phyloP scores from a whole-genome alignment of 2,329 filamentous ascomycete genomes.

The Leptographium wingfieldii region DNA sequence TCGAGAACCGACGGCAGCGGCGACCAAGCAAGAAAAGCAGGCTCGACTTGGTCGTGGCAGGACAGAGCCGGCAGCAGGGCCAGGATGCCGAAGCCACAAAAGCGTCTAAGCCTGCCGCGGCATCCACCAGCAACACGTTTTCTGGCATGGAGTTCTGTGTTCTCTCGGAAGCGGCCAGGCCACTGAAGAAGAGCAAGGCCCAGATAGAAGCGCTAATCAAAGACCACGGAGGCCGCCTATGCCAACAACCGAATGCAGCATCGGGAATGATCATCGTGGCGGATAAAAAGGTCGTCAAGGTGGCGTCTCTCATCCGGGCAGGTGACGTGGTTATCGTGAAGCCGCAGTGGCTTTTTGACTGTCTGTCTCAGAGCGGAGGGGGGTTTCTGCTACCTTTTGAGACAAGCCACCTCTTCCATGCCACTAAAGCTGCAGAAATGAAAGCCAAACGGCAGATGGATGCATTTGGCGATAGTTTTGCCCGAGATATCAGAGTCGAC shows the following conservation, averaged over 20 bases:
- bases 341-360: constrained; percentile 75
- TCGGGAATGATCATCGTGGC: constrained; percentile 59
- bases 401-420: constrained; percentile 58
- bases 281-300: constrained; percentile 70
- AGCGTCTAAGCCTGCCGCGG: constrained; percentile 20
- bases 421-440: constrained; percentile 40
- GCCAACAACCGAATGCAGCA: constrained; percentile 55
- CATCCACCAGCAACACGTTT: constrained; percentile 45
- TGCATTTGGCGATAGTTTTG: constrained; percentile 70
- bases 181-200: constrained; percentile 61
- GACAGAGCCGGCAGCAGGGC: constrained; percentile 37
- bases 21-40: constrained; percentile 49
- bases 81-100: constrained; percentile 10
- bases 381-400: constrained; percentile 52
- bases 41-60: constrained; percentile 57
- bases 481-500: constrained; percentile 39
- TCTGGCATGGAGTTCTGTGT: constrained; percentile 69
- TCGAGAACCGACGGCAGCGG: constrained; percentile 53
- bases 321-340: constrained; percentile 60
- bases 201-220: constrained; percentile 75
- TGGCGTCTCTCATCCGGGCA: constrained; percentile 64
- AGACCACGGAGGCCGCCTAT: constrained; percentile 66
- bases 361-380: constrained; percentile 44
- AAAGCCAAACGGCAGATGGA: constrained; percentile 55
- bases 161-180: constrained; percentile 60